A percentile compares a stretch with the other conserved stretches of the same genome.
These are phyloP conservation scores for Myriosclerotinia scirpicola DNA, from an alignment of 2,329 filamentous ascomycete species.

Conservation along the genomic window DNA sequence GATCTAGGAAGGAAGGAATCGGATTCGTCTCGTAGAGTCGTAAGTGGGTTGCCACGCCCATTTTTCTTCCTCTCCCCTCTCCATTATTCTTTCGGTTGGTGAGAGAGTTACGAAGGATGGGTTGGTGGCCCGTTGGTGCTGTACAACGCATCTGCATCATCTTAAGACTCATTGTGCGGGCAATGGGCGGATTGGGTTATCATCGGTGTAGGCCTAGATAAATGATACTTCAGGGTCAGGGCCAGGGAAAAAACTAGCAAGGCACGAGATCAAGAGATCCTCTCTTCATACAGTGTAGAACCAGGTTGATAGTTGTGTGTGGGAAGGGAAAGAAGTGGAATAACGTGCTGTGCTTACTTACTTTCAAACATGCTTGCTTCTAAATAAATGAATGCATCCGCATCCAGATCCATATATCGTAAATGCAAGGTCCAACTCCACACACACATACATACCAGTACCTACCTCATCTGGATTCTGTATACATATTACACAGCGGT, in stretches of 20 bases:
- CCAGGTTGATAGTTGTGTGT: background rate
- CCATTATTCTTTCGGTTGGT: slow-evolving; percentile 7
- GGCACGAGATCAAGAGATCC: slow-evolving; percentile 17
- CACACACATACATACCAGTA: background rate
- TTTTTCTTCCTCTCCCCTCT: background rate
- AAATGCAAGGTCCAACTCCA: slow-evolving; percentile 17
- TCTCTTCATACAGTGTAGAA: slow-evolving; percentile 7
- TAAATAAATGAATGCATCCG: background rate
- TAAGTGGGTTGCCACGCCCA: slow-evolving; percentile 14
- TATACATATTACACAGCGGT: background rate
- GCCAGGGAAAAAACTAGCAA: slow-evolving; percentile 20
- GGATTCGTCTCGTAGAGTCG: slow-evolving; percentile 10
- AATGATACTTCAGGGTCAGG: background rate
- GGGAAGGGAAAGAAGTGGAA: background rate
- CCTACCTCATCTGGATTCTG: background rate
- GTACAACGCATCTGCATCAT: slow-evolving; percentile 19
- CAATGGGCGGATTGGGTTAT: background rate
- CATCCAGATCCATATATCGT: slow-evolving; percentile 9
- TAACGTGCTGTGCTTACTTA: slow-evolving; percentile 1
- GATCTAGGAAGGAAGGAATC: slow-evolving; percentile 5
- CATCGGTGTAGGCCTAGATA: slow-evolving; percentile 7
- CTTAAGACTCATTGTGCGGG: background rate
- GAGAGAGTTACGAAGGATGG: slow-evolving; percentile 11
- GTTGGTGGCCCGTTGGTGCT: slow-evolving; percentile 4
- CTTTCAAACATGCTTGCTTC: background rate